Conservation (phyloP, 768 basidiomycete genomes). For the Boletus barrowsii region DNA sequence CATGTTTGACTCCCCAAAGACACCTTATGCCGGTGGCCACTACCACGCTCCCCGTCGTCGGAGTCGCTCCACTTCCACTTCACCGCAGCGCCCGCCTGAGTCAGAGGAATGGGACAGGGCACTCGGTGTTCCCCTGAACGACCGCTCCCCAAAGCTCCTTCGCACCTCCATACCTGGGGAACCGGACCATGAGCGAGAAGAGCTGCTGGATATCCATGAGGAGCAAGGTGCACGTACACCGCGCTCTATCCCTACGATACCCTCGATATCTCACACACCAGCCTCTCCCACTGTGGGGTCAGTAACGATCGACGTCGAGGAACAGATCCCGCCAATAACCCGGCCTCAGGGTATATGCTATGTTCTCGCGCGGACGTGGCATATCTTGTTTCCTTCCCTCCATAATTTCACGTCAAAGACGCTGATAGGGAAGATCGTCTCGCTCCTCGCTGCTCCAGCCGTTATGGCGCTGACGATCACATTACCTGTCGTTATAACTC, state of each 20-base stretch:
- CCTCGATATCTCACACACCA: constrained; percentile 58
- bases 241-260: constrained; percentile 37
- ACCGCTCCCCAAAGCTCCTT: constrained; percentile 41
- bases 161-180: constrained; percentile 28
- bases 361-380: constrained; percentile 41
- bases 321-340: constrained; percentile 38
- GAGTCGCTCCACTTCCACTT: constrained; percentile 31
- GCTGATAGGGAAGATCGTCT: constrained; percentile 64
- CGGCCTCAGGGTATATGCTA: constrained; percentile 36
- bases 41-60: constrained; percentile 47
- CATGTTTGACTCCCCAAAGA: constrained; percentile 63
- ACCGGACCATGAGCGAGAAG: constrained; percentile 3
- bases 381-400: constrained; percentile 84
- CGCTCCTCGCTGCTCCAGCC: constrained; percentile 82
- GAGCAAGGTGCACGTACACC: constrained; percentile 17
- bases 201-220: constrained; percentile 5
- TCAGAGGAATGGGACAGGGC: constrained; percentile 50
- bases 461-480: constrained; percentile 85
- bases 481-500: constrained; percentile 80
- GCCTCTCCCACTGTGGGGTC: constrained; percentile 41
- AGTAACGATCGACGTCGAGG: constrained; percentile 44
- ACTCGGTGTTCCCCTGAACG: constrained; percentile 49
- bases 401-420: constrained; percentile 71
- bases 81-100: constrained; percentile 30
- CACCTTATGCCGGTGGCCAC: constrained; percentile 75